Conservation (phyloP, 768 basidiomycete genomes). For the Podaxis sp. region DNA sequence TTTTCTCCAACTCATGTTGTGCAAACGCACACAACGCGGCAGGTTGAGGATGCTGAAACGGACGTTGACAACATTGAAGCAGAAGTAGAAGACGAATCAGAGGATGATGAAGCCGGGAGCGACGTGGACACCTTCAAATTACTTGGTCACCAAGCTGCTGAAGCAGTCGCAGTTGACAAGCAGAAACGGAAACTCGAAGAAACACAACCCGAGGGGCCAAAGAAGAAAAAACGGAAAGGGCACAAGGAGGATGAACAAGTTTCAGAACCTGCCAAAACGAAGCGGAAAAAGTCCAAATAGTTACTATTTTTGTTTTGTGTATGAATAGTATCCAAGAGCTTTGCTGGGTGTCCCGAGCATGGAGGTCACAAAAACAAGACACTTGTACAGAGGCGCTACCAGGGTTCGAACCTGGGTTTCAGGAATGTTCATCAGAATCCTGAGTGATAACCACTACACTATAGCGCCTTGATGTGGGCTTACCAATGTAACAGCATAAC, state of each 20-base stretch:
- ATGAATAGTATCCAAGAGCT: too few relatives aligned
- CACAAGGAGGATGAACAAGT: slow-evolving; percentile 22
- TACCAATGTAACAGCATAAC: not conserved
- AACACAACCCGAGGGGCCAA: slow-evolving; percentile 1
- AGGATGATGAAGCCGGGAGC: slow-evolving; percentile 15
- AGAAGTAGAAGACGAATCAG: slow-evolving; percentile 20
- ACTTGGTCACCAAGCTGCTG: slow-evolving; percentile 23
- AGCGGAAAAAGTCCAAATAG: slow-evolving; percentile 12
- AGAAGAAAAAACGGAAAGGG: slow-evolving; percentile 24
- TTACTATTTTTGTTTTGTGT: too few relatives aligned
- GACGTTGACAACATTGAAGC: slow-evolving; percentile 16
- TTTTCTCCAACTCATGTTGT: slow-evolving; percentile 58
- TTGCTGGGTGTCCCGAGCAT: not conserved
- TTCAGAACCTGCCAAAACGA: slow-evolving; percentile 19
- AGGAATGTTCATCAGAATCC: slow-evolving; percentile 39
- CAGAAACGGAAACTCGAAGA: slow-evolving; percentile 7
- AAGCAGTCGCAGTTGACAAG: slow-evolving; percentile 20
- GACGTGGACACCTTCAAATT: slow-evolving; percentile 22
- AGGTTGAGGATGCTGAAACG: slow-evolving; percentile 22
- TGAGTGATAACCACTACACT: slow-evolving; percentile 43
- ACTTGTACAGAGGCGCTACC: slow-evolving; percentile 34
- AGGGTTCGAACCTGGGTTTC: slow-evolving; percentile 49
- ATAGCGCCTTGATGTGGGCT: slow-evolving; percentile 23
- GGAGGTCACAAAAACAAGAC: not conserved
- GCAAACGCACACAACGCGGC: slow-evolving; percentile 22